phyloP scores from a whole-genome alignment of 257 asterid species.

The Solanum chiquidenum region DNA sequence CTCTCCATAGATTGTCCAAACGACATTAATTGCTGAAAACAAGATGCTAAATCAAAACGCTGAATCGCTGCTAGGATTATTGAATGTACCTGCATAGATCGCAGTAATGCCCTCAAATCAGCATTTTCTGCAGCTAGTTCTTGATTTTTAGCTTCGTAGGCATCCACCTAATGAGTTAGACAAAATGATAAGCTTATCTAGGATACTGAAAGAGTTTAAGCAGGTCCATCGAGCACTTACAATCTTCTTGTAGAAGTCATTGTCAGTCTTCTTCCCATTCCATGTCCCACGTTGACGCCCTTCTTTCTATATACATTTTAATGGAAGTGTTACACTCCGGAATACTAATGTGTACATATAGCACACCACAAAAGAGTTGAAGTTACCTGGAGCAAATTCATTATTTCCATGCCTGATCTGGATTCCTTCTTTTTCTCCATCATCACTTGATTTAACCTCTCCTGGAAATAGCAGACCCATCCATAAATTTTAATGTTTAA shows the following conservation, averaged over 20 bases:
- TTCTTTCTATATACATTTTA: constrained; percentile 60
- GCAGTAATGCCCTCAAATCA: constrained; percentile 83
- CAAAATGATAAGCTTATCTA: not conserved
- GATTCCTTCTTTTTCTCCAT: constrained; percentile 98
- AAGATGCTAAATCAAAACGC: not conserved
- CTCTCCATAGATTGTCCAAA: not conserved
- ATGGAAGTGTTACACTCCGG: constrained; percentile 1
- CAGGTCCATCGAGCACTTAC: constrained; percentile 34
- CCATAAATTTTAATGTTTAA: not conserved
- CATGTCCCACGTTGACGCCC: constrained; percentile 99
- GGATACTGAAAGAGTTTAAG: not conserved
- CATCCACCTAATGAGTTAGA: constrained; percentile 63
- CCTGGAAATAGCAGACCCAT: constrained; percentile 32
- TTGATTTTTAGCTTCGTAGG: constrained; percentile 91
- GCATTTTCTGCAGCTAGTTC: constrained; percentile 90
- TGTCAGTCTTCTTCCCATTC: constrained; percentile 84
- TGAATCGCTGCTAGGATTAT: not conserved
- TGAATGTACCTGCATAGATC: constrained; percentile 79
- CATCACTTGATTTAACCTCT: constrained; percentile 80
- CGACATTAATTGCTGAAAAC: not conserved
- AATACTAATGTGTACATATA: not conserved
- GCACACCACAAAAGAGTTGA: not conserved
- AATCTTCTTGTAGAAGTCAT: constrained; percentile 85
- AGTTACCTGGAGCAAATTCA: constrained; percentile 85
- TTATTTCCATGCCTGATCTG: constrained; percentile 94